Percentiles rank a stretch among this genome's conserved stretches.
Conservation (phyloP, 768 basidiomycete genomes). For the Termitomyces sp. region DNA sequence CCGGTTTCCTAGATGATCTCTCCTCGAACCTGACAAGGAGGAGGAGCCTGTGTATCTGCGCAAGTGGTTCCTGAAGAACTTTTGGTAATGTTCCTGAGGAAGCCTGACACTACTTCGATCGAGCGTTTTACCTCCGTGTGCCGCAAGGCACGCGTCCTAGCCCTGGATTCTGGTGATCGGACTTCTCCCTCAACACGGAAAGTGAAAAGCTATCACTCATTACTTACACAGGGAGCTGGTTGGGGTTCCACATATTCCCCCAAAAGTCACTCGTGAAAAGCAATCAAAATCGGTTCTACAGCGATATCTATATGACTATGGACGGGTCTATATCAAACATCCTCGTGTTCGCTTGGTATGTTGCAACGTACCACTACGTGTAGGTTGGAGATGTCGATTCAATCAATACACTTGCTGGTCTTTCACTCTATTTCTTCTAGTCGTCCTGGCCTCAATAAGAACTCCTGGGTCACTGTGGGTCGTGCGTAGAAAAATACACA, state of each 20-base stretch:
- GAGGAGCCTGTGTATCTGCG: conserved; percentile 46
- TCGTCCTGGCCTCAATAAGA: conserved; percentile 62
- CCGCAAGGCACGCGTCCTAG: conserved; percentile 69
- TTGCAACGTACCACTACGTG: conserved; percentile 88
- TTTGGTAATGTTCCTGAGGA: conserved; percentile 55
- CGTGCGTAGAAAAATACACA: background rate
- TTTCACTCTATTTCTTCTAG: background rate
- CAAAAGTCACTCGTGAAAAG: conserved; percentile 58
- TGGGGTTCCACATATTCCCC: conserved; percentile 59
- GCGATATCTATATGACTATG: conserved; percentile 57
- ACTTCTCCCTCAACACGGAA: conserved; percentile 10
- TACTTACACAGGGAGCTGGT: conserved; percentile 51
- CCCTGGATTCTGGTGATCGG: conserved; percentile 65
- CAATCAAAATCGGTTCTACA: conserved; percentile 43
- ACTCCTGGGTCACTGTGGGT: conserved; percentile 81
- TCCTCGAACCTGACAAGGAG: conserved; percentile 65
- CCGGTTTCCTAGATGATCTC: conserved; percentile 40
- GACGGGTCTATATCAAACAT: conserved; percentile 76
- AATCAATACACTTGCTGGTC: background rate
- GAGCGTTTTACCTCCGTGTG: conserved; percentile 75
- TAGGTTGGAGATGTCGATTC: conserved; percentile 28
- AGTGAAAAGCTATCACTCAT: background rate
- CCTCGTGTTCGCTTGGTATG: conserved; percentile 84
- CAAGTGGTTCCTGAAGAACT: conserved; percentile 72
- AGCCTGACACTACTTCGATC: conserved; percentile 59